Base-by-base conservation (phyloP, 2,329 filamentous ascomycete genomes). In the Alternaria sp. region DNA sequence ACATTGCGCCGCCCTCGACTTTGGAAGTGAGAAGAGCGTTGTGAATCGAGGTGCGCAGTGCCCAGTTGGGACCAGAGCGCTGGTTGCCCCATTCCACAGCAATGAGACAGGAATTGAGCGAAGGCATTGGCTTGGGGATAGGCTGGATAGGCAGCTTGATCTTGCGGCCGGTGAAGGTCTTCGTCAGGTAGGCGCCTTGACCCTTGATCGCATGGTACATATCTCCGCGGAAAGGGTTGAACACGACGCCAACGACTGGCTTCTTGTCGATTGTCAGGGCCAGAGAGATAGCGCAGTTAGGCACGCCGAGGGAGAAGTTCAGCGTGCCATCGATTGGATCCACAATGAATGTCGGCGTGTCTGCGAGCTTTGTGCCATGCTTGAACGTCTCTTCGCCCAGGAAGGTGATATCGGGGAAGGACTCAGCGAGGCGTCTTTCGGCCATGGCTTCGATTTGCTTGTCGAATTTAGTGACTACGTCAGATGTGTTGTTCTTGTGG, bases 391-490 rank as follows among this genome's bases (percentile, higher is more conserved):
- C 78, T 57, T 81, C 79, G n/a, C 79, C 79, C 0, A 80, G 71
- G 57, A 81, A 81, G 67, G 75, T 70, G 63, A 83, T 84, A 3
- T 40, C 36, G 4, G 36, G 30, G 76, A 43, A 0, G 85, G 85
- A 61, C 85, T 87, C 58, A 77, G 77, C 74, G n/a, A 87, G 77
- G 5, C 77, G 76, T 0, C 72, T 65, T 8, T 81, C 82, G 21
- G 87, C 83, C 81, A 85, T 84, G 2, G 75, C 77, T 66, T 88
- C 86, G 6, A 87, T 83, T 2, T 84, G 83, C 53, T 82, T 83
- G 73, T 88, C 86, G 61, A 85, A 86, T 61, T 84, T 81, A 2
- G 86, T 87, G 43, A 88, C 85, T 2, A 86, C 77, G 63, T 88
- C 86, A 15, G 83, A 83, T 43, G 82, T 73, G 61, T 80, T 81